Conservation (phyloP, 2,329 filamentous ascomycete genomes). For the Epichloe baconii region DNA sequence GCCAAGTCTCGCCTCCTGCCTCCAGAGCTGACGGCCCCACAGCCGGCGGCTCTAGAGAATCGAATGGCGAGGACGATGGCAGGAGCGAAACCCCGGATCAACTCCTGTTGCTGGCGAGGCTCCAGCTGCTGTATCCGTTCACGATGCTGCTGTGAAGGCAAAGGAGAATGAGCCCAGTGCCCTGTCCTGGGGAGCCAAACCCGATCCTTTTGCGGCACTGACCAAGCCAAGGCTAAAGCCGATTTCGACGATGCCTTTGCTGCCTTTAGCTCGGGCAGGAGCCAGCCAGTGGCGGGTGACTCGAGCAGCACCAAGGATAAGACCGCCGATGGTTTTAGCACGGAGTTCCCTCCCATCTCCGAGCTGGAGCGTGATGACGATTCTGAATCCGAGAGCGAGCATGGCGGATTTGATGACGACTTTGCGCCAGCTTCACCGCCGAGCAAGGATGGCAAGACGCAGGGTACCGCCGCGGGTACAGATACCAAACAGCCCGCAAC, state of each 20-base stretch:
- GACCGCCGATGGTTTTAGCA: conserved; percentile 42
- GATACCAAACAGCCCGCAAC: conserved; percentile 2
- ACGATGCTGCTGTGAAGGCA: conserved; percentile 7
- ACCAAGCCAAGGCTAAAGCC: conserved; percentile 53
- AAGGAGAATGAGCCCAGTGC: conserved; percentile 8
- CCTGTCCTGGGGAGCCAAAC: conserved; percentile 6
- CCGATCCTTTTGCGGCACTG: conserved; percentile 37
- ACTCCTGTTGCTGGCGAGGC: conserved; percentile 15
- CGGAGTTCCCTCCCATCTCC: conserved; percentile 89
- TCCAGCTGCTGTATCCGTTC: conserved; percentile 8
- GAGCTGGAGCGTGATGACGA: conserved; percentile 71
- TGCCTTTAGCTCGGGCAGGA: conserved; percentile 48
- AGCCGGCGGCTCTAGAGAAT: conserved; percentile 11
- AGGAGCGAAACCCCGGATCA: conserved; percentile 15
- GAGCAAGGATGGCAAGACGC: conserved; percentile 17
- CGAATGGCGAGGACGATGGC: conserved; percentile 11
- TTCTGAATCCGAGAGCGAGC: conserved; percentile 67
- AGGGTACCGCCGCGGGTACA: neutral
- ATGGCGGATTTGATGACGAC: conserved; percentile 84
- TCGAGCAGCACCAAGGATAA: conserved; percentile 27
- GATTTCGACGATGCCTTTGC: conserved; percentile 82
- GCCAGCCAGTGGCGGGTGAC: conserved; percentile 26
- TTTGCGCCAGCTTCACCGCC: conserved; percentile 56
- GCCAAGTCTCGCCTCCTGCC: conserved; percentile 61
- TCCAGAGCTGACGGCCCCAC: conserved; percentile 38